Evolutionary conservation across 305 asterid species (phyloP).

Genomic region (Fraxinus greggii): DNA sequence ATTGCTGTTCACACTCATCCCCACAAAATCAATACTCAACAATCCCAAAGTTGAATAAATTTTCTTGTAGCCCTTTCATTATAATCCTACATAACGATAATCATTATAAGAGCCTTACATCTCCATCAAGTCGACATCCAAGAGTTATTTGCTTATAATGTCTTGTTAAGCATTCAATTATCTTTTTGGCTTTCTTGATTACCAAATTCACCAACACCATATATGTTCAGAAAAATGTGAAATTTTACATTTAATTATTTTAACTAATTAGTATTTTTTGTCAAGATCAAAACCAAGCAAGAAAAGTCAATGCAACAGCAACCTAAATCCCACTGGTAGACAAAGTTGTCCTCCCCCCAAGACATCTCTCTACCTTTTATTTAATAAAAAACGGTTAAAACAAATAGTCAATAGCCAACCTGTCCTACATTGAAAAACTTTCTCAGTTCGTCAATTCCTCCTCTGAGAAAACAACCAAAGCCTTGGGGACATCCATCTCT

Average conservation of each 20-base stretch:
- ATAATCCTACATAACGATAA: background rate
- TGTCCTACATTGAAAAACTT: constrained; percentile 48
- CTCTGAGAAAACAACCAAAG: constrained; percentile 52
- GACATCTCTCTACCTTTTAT: constrained; percentile 39
- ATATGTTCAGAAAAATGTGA: constrained; percentile 10
- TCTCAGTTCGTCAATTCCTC: constrained; percentile 39
- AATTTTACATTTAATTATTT: constrained; percentile 5
- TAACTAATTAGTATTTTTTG: constrained; percentile 21
- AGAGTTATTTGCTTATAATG: background rate
- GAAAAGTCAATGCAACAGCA: constrained; percentile 37
- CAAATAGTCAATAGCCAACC: constrained; percentile 55
- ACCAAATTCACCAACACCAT: constrained; percentile 32
- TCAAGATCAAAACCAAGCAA: constrained; percentile 41
- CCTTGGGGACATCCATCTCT: constrained; percentile 40
- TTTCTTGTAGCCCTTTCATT: background rate
- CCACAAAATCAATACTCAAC: background rate
- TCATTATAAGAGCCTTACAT: background rate
- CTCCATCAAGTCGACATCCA: background rate
- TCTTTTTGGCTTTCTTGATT: constrained; percentile 30
- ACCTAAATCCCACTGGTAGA: constrained; percentile 42
- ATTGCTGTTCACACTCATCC: background rate
- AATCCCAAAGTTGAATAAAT: background rate
- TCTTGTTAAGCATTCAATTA: background rate
- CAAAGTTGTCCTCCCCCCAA: constrained; percentile 45
- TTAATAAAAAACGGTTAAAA: constrained; percentile 19